Base-by-base conservation (phyloP, 2,329 filamentous ascomycete genomes). In the Corniculantispora saksenae region DNA sequence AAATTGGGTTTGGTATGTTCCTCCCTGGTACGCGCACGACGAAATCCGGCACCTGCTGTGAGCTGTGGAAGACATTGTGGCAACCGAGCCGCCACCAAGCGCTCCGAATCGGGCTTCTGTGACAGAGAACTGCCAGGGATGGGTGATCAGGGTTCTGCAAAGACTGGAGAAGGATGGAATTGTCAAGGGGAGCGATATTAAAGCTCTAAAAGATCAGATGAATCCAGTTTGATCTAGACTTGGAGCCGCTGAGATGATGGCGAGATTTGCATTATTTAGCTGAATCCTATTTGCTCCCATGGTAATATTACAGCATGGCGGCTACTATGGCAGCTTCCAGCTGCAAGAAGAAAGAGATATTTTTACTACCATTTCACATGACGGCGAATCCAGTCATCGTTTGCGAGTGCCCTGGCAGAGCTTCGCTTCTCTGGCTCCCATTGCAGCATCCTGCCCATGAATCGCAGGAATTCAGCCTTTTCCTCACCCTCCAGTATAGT, bases 381-480 rank as follows among this genome's bases (percentile, higher is more conserved):
- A 32, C 32, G n/a, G 38, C n/a, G 15, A 55, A 77, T 70, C 75
- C 76, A 78, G 29, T 70, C 67, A 48, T 76, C 72, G 1, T 75
- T 47, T 6, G 69, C 67, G 21, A 79, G 63, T 21, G 66, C 68
- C 57, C 70, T 74, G 0, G 77, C 74, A 7, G 75, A 72, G 8
- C 63, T 66, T 15, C 77, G 72, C 13, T 73, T 68, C 8, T 60
- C 65, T 23, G 76, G 75, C 8, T 74, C 71, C 77, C 78, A 79
- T 9, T 76, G 74, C 6, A 80, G 69, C 74, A 79, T 79, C 63
- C 72, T 77, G 15, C 68, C 63, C 72, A 80, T 74, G 64, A 80
- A 71, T 7, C 62, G 55, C 1, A 80, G 68, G 51, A 80, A 80
- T 13, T 47, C 67, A 32, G 69, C 64, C 66, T 70, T 69, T 51